Evolutionary conservation across 2,329 filamentous ascomycete species (phyloP).

Genomic region (Microdochium trichocladiopsis): DNA sequence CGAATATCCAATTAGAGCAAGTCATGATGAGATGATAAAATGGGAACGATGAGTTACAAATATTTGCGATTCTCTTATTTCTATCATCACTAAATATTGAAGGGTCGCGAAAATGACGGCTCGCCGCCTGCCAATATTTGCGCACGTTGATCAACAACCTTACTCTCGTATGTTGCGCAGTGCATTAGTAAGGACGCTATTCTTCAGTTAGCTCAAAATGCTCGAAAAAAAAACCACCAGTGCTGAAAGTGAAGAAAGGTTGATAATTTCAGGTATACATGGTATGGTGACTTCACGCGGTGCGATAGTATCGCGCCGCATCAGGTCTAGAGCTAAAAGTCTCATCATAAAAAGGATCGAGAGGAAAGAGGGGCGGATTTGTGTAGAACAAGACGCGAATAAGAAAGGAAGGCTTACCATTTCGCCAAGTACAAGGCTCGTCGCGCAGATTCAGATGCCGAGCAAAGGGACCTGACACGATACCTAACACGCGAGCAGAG

Average conservation of each 20-base stretch:
- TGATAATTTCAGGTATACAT: neutral
- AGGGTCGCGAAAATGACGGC: too few relatives aligned
- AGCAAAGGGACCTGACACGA: too few relatives aligned
- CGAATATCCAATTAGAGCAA: neutral
- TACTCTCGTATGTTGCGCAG: too few relatives aligned
- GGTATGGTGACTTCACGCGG: constrained; percentile 2
- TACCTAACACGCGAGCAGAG: neutral
- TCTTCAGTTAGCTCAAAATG: neutral
- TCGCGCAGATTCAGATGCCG: too few relatives aligned
- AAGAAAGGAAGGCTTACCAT: neutral
- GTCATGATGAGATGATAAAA: neutral
- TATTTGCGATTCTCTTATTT: neutral
- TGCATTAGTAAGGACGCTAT: too few relatives aligned
- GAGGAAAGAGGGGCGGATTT: too few relatives aligned
- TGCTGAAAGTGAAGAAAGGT: neutral
- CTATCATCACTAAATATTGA: neutral
- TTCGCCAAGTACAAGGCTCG: neutral
- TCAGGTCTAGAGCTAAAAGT: constrained; percentile 5
- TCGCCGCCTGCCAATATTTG: too few relatives aligned
- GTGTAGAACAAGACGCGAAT: neutral
- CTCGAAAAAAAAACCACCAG: neutral
- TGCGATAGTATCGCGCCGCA: neutral
- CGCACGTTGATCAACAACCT: too few relatives aligned
- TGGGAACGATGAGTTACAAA: neutral
- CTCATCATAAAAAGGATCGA: constrained; percentile 3